Conservation (phyloP, 2,329 filamentous ascomycete genomes). For the Nemania serpens region DNA sequence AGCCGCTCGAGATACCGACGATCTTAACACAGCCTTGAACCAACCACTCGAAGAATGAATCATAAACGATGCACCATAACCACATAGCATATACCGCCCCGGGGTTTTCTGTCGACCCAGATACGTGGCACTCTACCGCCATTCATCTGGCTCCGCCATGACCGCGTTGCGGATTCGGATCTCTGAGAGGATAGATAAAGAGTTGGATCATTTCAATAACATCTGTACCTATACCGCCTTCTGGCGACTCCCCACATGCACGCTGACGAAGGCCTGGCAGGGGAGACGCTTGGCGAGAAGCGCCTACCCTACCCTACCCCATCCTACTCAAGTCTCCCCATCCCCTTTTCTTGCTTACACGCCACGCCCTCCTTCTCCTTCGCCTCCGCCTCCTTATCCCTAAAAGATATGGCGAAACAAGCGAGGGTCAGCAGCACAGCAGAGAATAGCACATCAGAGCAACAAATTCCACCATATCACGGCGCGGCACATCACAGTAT, state of each 20-base stretch:
- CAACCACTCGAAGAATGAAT: background rate
- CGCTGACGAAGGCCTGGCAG: background rate
- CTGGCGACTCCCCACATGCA: background rate
- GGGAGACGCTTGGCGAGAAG: background rate
- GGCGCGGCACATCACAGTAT: no score
- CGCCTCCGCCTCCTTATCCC: conserved; percentile 3
- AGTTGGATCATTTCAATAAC: conserved; percentile 17
- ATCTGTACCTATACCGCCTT: conserved; percentile 5
- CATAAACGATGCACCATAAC: background rate
- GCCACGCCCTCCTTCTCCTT: background rate
- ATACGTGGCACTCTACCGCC: background rate
- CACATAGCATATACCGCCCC: conserved; percentile 1
- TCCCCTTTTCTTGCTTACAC: background rate
- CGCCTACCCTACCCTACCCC: no score
- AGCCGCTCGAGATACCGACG: conserved; percentile 11
- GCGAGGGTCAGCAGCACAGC: conserved; percentile 17
- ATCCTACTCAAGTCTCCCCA: background rate
- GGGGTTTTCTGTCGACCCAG: no score
- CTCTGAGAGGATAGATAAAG: conserved; percentile 6
- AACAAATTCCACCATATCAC: background rate
- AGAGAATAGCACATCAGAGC: no score
- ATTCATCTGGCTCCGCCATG: background rate
- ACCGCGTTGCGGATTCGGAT: background rate
- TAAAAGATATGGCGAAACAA: conserved; percentile 7
- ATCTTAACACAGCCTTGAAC: conserved; percentile 12